A percentile compares a stretch with the other conserved stretches of the same genome.
phyloP scores from a whole-genome alignment of 1,284 basidiomycete genomes.

The Apiotrichum sp. region DNA sequence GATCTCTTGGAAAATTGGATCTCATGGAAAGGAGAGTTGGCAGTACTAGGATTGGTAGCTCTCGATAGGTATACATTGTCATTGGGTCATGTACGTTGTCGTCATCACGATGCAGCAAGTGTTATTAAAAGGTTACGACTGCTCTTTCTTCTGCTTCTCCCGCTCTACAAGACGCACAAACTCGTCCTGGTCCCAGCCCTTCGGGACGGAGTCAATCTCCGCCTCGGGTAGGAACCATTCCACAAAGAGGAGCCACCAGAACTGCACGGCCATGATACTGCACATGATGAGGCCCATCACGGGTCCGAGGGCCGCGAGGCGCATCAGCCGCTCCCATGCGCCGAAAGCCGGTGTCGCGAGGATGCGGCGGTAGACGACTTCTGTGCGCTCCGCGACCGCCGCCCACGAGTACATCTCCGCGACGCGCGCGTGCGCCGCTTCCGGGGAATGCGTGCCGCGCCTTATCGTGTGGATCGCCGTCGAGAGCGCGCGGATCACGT shows the following conservation, averaged over 20 bases:
- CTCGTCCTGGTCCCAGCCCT: constrained; percentile 18
- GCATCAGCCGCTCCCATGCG: constrained; percentile 62
- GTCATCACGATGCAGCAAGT: neutral
- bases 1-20: too few relatives aligned
- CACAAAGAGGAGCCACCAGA: constrained; percentile 43
- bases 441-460: constrained; percentile 66
- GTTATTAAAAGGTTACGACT: neutral
- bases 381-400: constrained; percentile 71
- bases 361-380: constrained; percentile 71
- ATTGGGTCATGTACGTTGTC: neutral
- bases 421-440: constrained; percentile 69
- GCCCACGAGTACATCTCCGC: constrained; percentile 82
- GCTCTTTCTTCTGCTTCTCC: neutral
- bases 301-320: constrained; percentile 48
- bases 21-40: too few relatives aligned
- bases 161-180: constrained; percentile 11
- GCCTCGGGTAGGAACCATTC: constrained; percentile 37
- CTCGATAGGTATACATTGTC: neutral
- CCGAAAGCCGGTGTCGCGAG: constrained; percentile 57
- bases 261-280: constrained; percentile 48
- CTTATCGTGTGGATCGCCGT: constrained; percentile 70
- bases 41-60: too few relatives aligned
- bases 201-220: constrained; percentile 39
- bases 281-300: constrained; percentile 50
- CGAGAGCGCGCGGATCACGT: constrained; percentile 75